Evolutionary conservation across 148 eudicot genomes (phyloP).

Genomic region (Cornus suecica): DNA sequence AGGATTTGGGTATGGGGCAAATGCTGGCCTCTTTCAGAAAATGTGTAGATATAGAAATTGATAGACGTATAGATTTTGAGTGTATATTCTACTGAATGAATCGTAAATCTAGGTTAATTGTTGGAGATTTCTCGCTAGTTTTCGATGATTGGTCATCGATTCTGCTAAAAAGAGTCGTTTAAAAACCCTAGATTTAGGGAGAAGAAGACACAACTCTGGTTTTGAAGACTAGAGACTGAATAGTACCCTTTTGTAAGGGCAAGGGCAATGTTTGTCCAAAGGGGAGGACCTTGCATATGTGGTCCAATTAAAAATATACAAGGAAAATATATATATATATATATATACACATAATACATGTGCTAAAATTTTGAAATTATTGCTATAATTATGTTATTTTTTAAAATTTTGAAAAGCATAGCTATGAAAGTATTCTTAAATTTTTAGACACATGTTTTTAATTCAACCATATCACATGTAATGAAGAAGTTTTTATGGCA

Average conservation of each 20-base stretch:
- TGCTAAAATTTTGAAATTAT: no score
- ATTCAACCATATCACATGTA: no score
- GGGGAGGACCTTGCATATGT: neutral
- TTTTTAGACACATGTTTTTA: no score
- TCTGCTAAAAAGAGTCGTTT: conserved; percentile 1
- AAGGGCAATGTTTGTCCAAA: no score
- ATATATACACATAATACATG: neutral
- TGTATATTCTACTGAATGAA: conserved; percentile 6
- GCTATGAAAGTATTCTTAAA: no score
- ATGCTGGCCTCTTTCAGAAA: neutral
- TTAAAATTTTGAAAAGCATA: no score
- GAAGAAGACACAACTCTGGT: conserved; percentile 26
- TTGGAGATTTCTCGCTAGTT: neutral
- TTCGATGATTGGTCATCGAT: neutral
- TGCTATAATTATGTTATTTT: no score
- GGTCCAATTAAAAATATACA: neutral
- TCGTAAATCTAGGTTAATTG: conserved; percentile 24
- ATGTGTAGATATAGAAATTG: neutral
- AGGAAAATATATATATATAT: no score
- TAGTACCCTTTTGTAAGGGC: no score
- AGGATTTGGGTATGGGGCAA: neutral
- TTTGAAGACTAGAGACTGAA: neutral
- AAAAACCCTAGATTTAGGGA: conserved; percentile 28
- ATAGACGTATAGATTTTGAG: conserved; percentile 1
- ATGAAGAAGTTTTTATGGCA: no score